Evolutionary conservation across 192 early-diverging fungal genomes (phyloP).

Genomic region (Physocladia obscura): DNA sequence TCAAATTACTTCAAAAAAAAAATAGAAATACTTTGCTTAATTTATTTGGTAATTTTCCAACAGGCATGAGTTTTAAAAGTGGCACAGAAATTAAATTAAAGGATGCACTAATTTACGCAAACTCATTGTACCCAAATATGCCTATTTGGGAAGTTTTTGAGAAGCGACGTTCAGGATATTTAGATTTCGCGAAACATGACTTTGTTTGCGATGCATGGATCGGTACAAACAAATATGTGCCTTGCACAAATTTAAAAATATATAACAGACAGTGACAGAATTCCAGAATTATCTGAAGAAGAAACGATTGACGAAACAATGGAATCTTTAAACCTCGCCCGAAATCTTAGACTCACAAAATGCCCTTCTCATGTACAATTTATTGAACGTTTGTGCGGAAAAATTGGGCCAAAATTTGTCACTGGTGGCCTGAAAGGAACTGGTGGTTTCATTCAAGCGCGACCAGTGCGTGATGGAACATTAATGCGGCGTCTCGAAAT

Average conservation of each 20-base stretch:
- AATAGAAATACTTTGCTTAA: not conserved
- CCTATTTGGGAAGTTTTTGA: conserved; percentile 23
- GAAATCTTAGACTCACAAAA: not conserved
- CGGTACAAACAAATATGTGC: not conserved
- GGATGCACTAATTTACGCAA: not conserved
- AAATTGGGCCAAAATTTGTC: not conserved
- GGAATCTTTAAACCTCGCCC: not conserved
- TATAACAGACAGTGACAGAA: not conserved
- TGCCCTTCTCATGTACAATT: conserved; percentile 11
- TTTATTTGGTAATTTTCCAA: not conserved
- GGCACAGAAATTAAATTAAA: conserved; percentile 6
- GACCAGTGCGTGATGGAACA: conserved; percentile 16
- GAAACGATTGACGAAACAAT: not conserved
- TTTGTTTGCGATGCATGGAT: conserved; percentile 7
- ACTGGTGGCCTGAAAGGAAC: conserved; percentile 6
- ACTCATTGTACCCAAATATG: not conserved
- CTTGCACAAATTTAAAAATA: not conserved
- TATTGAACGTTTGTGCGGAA: conserved; percentile 3
- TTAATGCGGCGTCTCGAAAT: conserved; percentile 24
- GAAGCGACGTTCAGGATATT: conserved; percentile 7
- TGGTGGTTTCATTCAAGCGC: conserved; percentile 29
- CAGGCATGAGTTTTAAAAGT: conserved; percentile 16
- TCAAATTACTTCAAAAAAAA: not conserved
- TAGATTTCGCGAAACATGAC: conserved; percentile 20
- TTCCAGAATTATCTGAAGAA: not conserved